Evolutionary conservation across 2,329 filamentous ascomycete genomes (phyloP).

Genomic region (Penicillium concentricum): DNA sequence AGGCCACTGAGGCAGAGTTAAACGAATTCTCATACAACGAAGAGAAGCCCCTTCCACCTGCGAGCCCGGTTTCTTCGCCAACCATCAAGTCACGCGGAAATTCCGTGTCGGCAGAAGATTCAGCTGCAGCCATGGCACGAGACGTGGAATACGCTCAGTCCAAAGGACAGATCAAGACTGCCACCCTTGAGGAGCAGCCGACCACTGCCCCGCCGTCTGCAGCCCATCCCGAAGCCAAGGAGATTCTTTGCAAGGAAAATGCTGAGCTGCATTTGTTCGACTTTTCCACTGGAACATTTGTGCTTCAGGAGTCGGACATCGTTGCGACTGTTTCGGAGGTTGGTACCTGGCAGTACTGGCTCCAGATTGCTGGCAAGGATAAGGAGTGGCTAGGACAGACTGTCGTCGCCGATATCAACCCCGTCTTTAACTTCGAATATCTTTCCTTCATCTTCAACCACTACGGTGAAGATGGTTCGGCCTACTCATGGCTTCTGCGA

Average conservation of each 20-base stretch:
- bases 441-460: conserved; percentile 99
- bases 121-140: conserved; percentile 45
- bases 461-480: conserved; percentile 81
- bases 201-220: conserved; percentile 61
- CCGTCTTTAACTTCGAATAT: conserved; percentile 98
- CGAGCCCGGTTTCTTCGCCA: conserved; percentile 57
- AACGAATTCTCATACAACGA: conserved; percentile 75
- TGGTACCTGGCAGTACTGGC: conserved; percentile 92
- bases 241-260: conserved; percentile 70
- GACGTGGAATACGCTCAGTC: conserved; percentile 45
- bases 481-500: conserved; percentile 91
- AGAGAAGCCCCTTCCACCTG: conserved; percentile 60
- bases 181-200: conserved; percentile 45
- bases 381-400: conserved; percentile 84
- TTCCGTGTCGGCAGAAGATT: conserved; percentile 41
- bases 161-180: conserved; percentile 41
- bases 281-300: conserved; percentile 80
- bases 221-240: conserved; percentile 64
- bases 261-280: conserved; percentile 94
- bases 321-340: conserved; percentile 79
- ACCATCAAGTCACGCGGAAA: conserved; percentile 34
- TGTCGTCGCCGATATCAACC: conserved; percentile 88
- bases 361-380: conserved; percentile 75
- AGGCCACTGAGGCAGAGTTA: conserved; percentile 78
- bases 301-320: conserved; percentile 72